Evolutionary conservation across 139 green algal species (phyloP).

Genomic region (Zygnema cylindricum): DNA sequence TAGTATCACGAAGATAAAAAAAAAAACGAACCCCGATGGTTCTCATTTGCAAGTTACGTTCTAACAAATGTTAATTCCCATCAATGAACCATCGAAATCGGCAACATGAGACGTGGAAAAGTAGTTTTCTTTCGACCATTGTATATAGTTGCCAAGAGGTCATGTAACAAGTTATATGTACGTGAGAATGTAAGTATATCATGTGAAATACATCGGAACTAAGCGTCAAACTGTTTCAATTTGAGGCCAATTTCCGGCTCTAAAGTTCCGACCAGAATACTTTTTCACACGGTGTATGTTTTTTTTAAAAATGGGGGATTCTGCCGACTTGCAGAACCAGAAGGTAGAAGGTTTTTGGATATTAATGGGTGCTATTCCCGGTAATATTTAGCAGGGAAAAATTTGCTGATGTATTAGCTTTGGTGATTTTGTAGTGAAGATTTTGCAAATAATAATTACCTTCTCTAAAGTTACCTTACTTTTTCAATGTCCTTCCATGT

Average conservation of each 20-base stretch:
- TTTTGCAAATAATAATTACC: background rate
- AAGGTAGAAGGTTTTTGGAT: background rate
- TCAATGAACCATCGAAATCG: background rate
- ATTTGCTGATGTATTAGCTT: too few relatives aligned
- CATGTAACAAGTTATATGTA: background rate
- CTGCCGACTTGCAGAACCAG: background rate
- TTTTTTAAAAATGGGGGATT: background rate
- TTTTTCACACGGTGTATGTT: background rate
- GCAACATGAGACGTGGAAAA: background rate
- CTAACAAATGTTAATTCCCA: background rate
- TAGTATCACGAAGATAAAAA: background rate
- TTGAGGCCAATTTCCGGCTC: background rate
- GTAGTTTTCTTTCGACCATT: background rate
- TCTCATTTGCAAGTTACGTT: background rate
- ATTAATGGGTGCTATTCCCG: background rate
- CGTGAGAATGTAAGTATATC: background rate
- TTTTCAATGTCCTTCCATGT: background rate
- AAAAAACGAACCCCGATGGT: background rate
- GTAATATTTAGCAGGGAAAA: background rate
- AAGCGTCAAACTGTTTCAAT: background rate
- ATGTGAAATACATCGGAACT: background rate
- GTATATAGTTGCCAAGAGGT: background rate
- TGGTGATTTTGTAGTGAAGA: too few relatives aligned
- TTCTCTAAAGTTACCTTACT: background rate
- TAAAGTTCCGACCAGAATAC: background rate